Percentiles rank a stretch among this genome's conserved stretches.
Evolutionary conservation across 805 yeast species (phyloP).

Genomic region (Suhomyces faveliae): DNA sequence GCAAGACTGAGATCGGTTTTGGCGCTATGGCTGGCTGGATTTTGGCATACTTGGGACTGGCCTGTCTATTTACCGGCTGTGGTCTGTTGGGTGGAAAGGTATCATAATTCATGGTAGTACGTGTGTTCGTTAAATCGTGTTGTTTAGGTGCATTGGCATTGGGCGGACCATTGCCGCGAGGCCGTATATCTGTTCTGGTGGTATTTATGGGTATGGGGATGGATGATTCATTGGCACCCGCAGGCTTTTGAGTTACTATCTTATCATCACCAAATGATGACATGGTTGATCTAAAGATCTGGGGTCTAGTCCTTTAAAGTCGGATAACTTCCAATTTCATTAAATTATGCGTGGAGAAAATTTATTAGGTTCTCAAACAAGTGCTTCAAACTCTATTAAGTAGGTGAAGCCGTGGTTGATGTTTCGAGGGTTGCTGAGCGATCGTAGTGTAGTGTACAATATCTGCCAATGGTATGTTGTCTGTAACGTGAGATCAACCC

Average conservation of each 20-base stretch:
- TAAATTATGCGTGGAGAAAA: background rate
- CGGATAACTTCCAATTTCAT: background rate
- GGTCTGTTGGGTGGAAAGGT: background rate
- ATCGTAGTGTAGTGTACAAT: background rate
- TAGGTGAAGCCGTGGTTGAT: background rate
- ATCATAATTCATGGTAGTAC: background rate
- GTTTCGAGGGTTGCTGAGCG: background rate
- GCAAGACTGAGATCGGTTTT: slow-evolving; percentile 31
- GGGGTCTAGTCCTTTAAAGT: background rate
- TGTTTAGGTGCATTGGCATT: background rate
- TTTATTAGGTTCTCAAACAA: background rate
- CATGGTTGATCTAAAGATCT: background rate
- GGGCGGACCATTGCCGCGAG: background rate
- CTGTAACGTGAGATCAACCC: background rate
- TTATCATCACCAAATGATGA: background rate
- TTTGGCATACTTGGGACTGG: slow-evolving; percentile 27
- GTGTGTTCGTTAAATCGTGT: background rate
- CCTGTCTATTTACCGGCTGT: background rate
- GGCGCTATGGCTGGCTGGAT: slow-evolving; percentile 42
- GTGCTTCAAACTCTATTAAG: background rate
- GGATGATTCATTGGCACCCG: background rate
- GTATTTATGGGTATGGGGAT: background rate
- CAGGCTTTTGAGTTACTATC: background rate
- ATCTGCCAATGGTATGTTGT: background rate
- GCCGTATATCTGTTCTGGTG: background rate